Conservation (phyloP, 148 eudicot genomes). For the Agrostemma githago region DNA sequence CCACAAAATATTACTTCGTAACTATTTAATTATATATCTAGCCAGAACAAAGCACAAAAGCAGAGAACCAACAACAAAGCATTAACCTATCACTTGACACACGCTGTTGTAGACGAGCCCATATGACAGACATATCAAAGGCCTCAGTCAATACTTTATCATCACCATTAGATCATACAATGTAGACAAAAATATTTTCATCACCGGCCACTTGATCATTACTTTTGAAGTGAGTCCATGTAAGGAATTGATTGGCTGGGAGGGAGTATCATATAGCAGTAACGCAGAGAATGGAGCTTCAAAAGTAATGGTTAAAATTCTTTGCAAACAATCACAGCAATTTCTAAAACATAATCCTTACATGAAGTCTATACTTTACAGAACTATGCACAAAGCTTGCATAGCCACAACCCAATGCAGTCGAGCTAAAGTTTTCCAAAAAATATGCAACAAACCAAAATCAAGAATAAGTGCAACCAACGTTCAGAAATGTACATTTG, state of each 20-base stretch:
- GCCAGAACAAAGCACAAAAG: background rate
- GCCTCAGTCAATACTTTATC: constrained; percentile 9
- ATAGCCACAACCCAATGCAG: background rate
- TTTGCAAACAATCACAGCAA: no score
- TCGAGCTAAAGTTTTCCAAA: background rate
- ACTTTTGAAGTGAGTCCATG: no score
- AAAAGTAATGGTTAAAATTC: no score
- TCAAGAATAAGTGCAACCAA: background rate
- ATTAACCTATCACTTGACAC: background rate
- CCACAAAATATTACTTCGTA: background rate
- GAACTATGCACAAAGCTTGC: no score
- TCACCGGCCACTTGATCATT: constrained; percentile 21
- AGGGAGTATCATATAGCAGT: no score
- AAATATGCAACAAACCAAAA: background rate
- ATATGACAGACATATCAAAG: background rate
- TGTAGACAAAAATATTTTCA: constrained; percentile 7
- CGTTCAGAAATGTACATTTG: background rate
- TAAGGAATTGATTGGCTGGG: no score
- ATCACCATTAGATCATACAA: constrained; percentile 16
- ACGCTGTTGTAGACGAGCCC: background rate
- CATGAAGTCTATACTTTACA: no score
- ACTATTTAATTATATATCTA: no score
- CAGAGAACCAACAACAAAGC: background rate
- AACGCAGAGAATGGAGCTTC: background rate
- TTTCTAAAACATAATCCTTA: no score